Conservation (phyloP, 495 filamentous ascomycete species). For the Darksidea phi region DNA sequence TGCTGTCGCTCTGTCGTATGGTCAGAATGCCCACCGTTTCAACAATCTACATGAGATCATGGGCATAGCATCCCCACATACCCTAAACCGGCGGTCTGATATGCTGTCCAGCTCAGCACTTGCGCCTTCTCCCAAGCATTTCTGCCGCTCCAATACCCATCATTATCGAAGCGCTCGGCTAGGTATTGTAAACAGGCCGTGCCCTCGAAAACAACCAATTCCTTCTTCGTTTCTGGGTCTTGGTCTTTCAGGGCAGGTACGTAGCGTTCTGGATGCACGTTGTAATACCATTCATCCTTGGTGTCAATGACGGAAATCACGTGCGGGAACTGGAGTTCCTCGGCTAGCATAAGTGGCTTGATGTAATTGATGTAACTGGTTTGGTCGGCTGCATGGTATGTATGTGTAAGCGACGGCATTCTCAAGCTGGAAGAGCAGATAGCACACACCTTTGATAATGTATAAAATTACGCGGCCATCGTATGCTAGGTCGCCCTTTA, state of each 20-base stretch:
- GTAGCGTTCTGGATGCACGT: constrained; percentile 34
- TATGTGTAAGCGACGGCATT: background rate
- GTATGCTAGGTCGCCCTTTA: constrained; percentile 23
- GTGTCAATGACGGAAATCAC: constrained; percentile 37
- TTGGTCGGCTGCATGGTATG: constrained; percentile 27
- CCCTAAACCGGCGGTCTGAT: constrained; percentile 23
- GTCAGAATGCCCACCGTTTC: background rate
- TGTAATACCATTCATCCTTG: constrained; percentile 31
- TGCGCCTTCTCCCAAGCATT: constrained; percentile 27
- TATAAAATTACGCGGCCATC: constrained; percentile 37
- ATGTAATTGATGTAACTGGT: constrained; percentile 40
- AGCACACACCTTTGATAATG: constrained; percentile 31
- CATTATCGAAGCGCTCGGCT: constrained; percentile 31
- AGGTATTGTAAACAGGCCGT: constrained; percentile 40
- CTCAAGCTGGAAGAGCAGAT: background rate
- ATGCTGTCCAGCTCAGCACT: constrained; percentile 19
- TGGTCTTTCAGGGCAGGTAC: constrained; percentile 31
- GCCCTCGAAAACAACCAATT: constrained; percentile 37
- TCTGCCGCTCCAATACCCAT: constrained; percentile 26
- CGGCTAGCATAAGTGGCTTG: constrained; percentile 36
- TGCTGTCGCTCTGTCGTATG: constrained; percentile 9
- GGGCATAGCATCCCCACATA: background rate
- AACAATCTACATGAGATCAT: background rate
- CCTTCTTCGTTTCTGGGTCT: constrained; percentile 26
- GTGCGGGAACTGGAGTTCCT: constrained; percentile 33